Base-by-base conservation (phyloP, 805 yeast species). In the Barnettozyma vustinii region DNA sequence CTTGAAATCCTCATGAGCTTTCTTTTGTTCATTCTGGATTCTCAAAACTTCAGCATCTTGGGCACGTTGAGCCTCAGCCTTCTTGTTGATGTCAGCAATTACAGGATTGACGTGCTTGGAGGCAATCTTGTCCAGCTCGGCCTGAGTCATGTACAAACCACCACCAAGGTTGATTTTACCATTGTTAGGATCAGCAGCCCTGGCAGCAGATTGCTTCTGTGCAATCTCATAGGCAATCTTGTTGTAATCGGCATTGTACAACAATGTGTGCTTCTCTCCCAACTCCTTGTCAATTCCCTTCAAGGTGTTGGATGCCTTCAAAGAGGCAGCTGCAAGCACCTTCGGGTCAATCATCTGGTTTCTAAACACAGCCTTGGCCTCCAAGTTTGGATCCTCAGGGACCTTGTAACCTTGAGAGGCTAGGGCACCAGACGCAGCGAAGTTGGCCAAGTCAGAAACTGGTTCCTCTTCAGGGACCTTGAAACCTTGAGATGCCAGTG, bases 91-190 rank as follows among this genome's bases (percentile, higher is more conserved):
- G 65, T 88, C 91, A 37, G 73, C 75, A 59, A 92, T 71, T 5
- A 92, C 90, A 9, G 99, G 99, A 56, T 78, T 75, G 50, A 94
- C 96, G 60, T 87, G 74, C 42, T 81, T 76, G 52, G 80, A 70
- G 19, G 99, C 98, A 71, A 92, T 78, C 45, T 76, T 76, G 54
- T 87, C 84, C 52, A 94, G 79, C 60, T 91, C 97, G 19, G 73
- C 76, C 51, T 77, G 84, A 37, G 86, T 73, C 76, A 92, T 80
- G 60, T 76, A 79, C 50, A 87, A 74, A 2, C 97, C 98, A 53
- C 96, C 96, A 52, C 99, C 99, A 53, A 92, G 69, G 60, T 88
- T 75, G 58, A 89, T 72, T 64, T 83, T 78, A 54, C 82, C 80
- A 45, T 58, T 63, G 53, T 70, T 63, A 52, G 49, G 46, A 33